Evolutionary conservation across 176 grass and related monocot species (phyloP), one percentile per base, ranked within the genome.

Genomic region (Oryza nivara): DNA sequence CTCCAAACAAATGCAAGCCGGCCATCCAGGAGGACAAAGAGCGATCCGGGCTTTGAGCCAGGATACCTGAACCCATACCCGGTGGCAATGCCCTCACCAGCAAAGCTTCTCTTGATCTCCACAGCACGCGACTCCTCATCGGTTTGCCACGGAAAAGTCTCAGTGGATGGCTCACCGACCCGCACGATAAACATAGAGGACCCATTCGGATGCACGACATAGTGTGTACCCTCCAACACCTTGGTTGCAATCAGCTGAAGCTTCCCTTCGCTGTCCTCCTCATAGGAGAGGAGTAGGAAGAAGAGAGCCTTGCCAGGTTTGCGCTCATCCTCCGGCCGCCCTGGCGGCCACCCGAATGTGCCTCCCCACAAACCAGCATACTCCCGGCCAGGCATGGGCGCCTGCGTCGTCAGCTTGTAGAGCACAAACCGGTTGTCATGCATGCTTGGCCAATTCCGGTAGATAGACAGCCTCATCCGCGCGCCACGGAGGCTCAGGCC

Each of bases 11-110:
- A 97, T 25, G 92, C 92, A 63, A 97, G 85, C 26, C 83, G 71
- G 7, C 92, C 95, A 86, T 91, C 86, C 68, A 63, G 54, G 20
- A 97, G 70, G 41, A 83, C 86, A 93, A 93, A 97, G 17, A 97
- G 46, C 52, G 95, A 91, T 11, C 95, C 92, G 0, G 95, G 95
- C 86, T 94, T 97, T 6, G 88, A 91, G 70, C 95, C 92, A 68
- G 92, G 95, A 61, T 93, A 97, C 65, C 95, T 80, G 72, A 97
- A 97, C 6, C 92, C 95, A 20, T 93, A 95, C 14, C 92, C 95
- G 11, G 41, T 93, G 12, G 92, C 89, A 70, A 95, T 95, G 36
- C 92, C 95, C 40, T 93, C 89, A 0, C 95, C 95, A 0, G 79
- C 28, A 66, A 87, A 93, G 56, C 67, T 73, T 63, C 58, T 77